Evolutionary conservation across 2,329 filamentous ascomycete genomes (phyloP), one percentile per base, ranked within the genome.

Genomic region (Fusarium albosuccineum): DNA sequence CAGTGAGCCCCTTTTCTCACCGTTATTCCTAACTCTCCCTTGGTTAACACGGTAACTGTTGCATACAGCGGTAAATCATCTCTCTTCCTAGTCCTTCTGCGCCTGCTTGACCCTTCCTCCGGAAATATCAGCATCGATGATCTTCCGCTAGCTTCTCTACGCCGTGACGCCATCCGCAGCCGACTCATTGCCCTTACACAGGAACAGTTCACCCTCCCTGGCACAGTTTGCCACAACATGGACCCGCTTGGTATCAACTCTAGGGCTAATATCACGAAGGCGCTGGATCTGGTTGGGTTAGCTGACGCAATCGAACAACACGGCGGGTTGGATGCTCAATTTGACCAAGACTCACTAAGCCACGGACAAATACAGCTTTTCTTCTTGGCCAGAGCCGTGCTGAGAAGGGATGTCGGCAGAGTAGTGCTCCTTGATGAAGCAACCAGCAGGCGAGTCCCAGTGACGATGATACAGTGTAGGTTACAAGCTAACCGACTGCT

Each of bases 311-410:
- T 86, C n/a, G 75, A 79, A 8, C 58, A 71, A 2, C 70, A 71
- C 2, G 80, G 80, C 2, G 81, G 80, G 1, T 68, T 85, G 1
- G 73, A 80, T n/a, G 72, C 68, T 1, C 66, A 73, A 0, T 77
- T 84, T 36, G 66, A 72, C 3, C 70, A 76, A 7, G 70, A 79
- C 6, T 62, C 70, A 6, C 69, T 83, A 3, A 82, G 80, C 2
- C 78, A 82, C 44, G 84, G 85, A 0, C 81, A 87, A 70, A 78
- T 78, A 46, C 85, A 87, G 70, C 74, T 87, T 9, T 83, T 87
- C 60, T 82, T 79, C 39, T 73, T 87, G 1, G 83, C 83, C 0
- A 76, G 85, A 22, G 80, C 83, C 0, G 74, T 87, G 13, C 66
- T 86, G 26, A 73, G 78, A 9, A 77, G 71, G 48, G 68, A 76